Base-by-base conservation (phyloP, 2,329 filamentous ascomycete species). In the Stachybotrys elegans region DNA sequence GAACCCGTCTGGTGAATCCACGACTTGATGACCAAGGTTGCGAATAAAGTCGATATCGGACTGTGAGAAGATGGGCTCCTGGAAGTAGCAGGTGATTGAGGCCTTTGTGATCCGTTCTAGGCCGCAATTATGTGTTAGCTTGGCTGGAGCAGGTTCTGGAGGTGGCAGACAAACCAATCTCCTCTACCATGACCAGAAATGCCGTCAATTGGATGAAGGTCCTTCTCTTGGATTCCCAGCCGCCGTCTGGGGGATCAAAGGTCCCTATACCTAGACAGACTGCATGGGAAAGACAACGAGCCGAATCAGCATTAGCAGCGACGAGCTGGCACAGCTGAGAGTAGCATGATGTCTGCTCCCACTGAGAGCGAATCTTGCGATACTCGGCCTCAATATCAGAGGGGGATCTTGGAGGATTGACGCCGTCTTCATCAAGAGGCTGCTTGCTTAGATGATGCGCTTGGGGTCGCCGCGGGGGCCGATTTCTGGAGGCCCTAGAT, bases 261-360 rank as follows among this genome's bases (percentile, higher is more conserved):
- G 74, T 68, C 3, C 78, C 78, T 3, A 76, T 59, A 0, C 78
- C 78, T 5, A 82, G 65, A 47, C 77, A 80, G 6, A 81, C 52
- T 2, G 76, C 78, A 8, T 49, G 43, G 11, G 49, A 45, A 2
- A 62, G 41, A 0, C 23, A 16, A 7, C 22, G 40, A 29, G 51
- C 49, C 13, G 21, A 35, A 2, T 44, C 29, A 4, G 49, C 52
- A 6, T 61, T 57, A 1, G 48, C 45, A 1, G 51, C 43, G 4
- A 76, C 41, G 4, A 71, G 50, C 1, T 55, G 50, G 5, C 56
- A 52, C 4, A 79, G 58, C 6, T 49, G 48, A 1, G 44, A 40
- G 49, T 60, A 65, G 19, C 52, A 53, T 0, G 52, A 23, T 1
- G 56, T 58, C 2, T 51, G 38, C 27, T 56, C 52, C 58, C 59